phyloP scores from a whole-genome alignment of 208 protist genomes.

The Trichomonas gallinae region DNA sequence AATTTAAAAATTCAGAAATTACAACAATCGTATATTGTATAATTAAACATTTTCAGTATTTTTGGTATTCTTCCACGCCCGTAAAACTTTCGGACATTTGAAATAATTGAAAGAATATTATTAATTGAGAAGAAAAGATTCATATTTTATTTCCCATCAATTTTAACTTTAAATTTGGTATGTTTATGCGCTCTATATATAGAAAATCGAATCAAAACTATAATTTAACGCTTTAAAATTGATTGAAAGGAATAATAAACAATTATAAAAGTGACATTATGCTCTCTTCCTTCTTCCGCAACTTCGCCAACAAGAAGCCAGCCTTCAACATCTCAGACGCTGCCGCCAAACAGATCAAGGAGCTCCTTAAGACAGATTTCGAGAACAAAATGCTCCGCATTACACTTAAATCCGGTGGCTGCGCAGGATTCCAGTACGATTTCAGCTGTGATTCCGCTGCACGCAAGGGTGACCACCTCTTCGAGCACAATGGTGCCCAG shows the following conservation, averaged over 20 bases:
- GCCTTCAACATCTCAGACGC: not conserved
- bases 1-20: not conserved
- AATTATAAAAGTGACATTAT: not conserved
- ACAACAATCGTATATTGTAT: too few relatives aligned
- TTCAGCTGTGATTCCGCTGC: not conserved
- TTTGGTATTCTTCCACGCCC: too few relatives aligned
- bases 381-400: not conserved
- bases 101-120: not conserved
- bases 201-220: not conserved
- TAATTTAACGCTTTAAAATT: not conserved
- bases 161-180: too few relatives aligned
- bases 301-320: not conserved
- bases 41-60: too few relatives aligned
- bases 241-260: not conserved
- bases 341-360: not conserved
- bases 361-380: not conserved
- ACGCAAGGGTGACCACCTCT: not conserved
- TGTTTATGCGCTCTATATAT: too few relatives aligned
- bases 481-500: not conserved
- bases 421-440: constrained; percentile 7
- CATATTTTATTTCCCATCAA: too few relatives aligned
- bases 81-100: too few relatives aligned
- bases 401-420: not conserved
- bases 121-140: not conserved
- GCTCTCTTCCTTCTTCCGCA: not conserved